Base-by-base conservation (phyloP, 2,329 filamentous ascomycete genomes). In the Sordariomycetes sp. region DNA sequence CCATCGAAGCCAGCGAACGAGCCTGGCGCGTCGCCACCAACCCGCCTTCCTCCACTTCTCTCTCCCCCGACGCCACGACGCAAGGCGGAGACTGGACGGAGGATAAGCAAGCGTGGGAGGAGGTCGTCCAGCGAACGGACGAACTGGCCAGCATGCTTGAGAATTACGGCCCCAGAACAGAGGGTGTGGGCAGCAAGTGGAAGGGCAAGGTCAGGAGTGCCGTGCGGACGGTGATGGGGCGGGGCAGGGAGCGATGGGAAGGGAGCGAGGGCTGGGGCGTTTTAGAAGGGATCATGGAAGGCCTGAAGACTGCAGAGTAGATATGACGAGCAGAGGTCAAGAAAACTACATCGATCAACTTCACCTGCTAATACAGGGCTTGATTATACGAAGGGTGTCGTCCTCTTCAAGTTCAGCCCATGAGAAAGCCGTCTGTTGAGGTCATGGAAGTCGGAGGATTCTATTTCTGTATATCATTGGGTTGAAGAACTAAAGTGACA, bases 121-220 rank as follows among this genome's bases (percentile, higher is more conserved):
- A 68, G 1, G 76, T 93, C 5, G 85, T 93, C 3, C 68, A 75
- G 40, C 75, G 85, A 33, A 96, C 92, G 1, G 75, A 87, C 36
- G 79, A 86, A 51, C 59, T 96, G 27, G 85, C 92, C 1, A 79
- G 84, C 42, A 75, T 83, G 33, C 85, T 95, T 58, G 84, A 92
- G 59, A 86, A 81, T 53, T 78, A 87, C 46, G 84, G 84, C 0
- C 62, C 67, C 0, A 68, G 73, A 43, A 68, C 77, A 15, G 75
- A 79, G 41, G 50, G 75, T 20, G 78, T 95, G 3, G 86, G 85
- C 3, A 72, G 71, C 38, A 80, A 79, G 48, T 98, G 92, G 92
- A 83, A 75, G 55, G 84, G 84, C 42, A 96, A 94, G 70, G 85
- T 86, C 1, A 70, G 86, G 47, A 93, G 77, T 54, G 88, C 88